Evolutionary conservation across 306 rosid species (phyloP), one percentile per base, ranked within the genome.

Genomic region (Inga laurina): DNA sequence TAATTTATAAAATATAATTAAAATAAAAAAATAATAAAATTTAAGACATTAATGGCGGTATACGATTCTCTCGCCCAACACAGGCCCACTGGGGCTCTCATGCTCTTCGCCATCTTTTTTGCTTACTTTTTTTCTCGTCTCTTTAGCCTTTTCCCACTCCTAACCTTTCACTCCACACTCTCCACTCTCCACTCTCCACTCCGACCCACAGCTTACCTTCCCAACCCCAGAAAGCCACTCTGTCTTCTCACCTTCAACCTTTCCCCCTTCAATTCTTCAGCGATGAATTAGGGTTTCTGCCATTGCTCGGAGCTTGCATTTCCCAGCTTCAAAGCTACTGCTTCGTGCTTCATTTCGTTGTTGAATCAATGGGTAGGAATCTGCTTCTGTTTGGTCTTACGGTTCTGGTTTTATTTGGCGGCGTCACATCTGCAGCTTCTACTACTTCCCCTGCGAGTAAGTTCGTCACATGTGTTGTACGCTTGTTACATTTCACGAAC

Each of bases 371-470:
- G 98, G 91, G 84, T 85, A 88, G 81, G 82, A 74, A 61, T 27
- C 37, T 82, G 56, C 37, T 89, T 68, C 27, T 85, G 19, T 56
- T 82, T 82, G 81, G 83, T 85, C 75, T 93, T 34, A 51, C 86
- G 68, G 82, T 94, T 82, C 74, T 91, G 76, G 79, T 87, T 72
- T 75, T 94, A 1, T 82, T 79, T 72, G 91, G 85, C 41, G 75
- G 65, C 65, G 81, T 88, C 57, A 88, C 90, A 11, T 87, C 90
- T 45, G 91, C 96, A 49, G 86, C 97, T 16, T 77, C 91, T 14
- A 80, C 89, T 48, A 76, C 79, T 74, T 86, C 86, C n/a, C 91
- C 91, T 78, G 92, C 97, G 32, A 94, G 98, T 94, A 77, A 88
- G 98, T 80, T 77, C 71, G 46, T 79, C 48, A 62, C 21, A n/a